Percentiles rank a stretch among this genome's conserved stretches.
These are phyloP conservation scores for Xeromyces bisporus DNA, from an alignment of 495 filamentous ascomycete genomes.

Conservation along the genomic window DNA sequence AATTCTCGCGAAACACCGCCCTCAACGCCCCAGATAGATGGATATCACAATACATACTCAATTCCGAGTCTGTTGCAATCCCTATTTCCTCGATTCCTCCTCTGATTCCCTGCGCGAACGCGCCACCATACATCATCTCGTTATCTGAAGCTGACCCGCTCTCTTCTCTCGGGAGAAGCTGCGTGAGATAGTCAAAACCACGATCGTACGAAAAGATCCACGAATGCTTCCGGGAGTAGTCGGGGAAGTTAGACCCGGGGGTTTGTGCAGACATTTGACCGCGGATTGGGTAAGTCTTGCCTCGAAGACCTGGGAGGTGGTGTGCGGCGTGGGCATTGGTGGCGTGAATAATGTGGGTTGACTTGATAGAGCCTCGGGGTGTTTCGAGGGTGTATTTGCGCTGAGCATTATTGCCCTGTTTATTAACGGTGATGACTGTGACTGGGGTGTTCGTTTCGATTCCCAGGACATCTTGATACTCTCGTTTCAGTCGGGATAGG, in stretches of 20 bases:
- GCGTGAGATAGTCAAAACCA: slow-evolving; percentile 64
- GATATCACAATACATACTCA: slow-evolving; percentile 17
- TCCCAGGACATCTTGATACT: slow-evolving; percentile 32
- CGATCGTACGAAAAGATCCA: slow-evolving; percentile 36
- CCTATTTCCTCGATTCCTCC: slow-evolving; percentile 34
- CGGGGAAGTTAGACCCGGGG: slow-evolving; percentile 27
- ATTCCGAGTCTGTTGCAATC: slow-evolving; percentile 14
- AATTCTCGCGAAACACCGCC: slow-evolving; percentile 17
- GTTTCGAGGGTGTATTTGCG: slow-evolving; percentile 34
- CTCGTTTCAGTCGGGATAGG: slow-evolving; percentile 36
- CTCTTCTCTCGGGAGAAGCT: slow-evolving; percentile 38
- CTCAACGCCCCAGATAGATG: slow-evolving; percentile 15
- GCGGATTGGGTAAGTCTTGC: slow-evolving; percentile 58
- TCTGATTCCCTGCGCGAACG: slow-evolving; percentile 28
- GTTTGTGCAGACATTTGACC: slow-evolving; percentile 53
- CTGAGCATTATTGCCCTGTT: slow-evolving; percentile 1
- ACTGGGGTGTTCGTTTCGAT: slow-evolving; percentile 63
- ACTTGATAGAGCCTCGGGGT: slow-evolving; percentile 38
- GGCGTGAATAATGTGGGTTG: slow-evolving; percentile 49
- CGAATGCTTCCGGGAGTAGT: slow-evolving; percentile 15
- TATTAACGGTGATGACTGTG: slow-evolving; percentile 19
- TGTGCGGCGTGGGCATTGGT: slow-evolving; percentile 67
- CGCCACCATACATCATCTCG: slow-evolving; percentile 52
- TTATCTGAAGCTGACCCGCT: slow-evolving; percentile 17
- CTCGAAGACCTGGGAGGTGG: slow-evolving; percentile 49